phyloP scores from a whole-genome alignment of 805 yeast species.

The Lipomyces kockii region DNA sequence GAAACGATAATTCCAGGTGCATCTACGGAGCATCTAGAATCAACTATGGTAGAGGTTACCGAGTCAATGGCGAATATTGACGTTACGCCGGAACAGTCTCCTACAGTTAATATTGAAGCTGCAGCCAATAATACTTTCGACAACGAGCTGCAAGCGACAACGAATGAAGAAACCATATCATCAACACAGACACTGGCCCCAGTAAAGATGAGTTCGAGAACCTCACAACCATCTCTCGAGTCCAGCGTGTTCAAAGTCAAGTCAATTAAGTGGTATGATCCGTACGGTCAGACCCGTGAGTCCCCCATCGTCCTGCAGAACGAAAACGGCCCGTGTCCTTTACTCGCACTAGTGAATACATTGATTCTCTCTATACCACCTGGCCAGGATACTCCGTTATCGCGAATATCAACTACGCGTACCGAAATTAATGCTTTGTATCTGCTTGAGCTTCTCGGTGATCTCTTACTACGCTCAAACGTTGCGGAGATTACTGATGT shows the following conservation, averaged over 20 bases:
- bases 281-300: conserved; percentile 19
- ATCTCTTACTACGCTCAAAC: conserved; percentile 47
- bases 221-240: conserved; percentile 9
- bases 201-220: not conserved
- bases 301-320: conserved; percentile 68
- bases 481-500: conserved; percentile 36
- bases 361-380: conserved; percentile 56
- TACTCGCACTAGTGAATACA: conserved; percentile 76
- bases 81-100: not conserved
- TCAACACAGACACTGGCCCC: not conserved
- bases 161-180: conserved; percentile 1
- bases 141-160: not conserved
- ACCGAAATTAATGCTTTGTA: conserved; percentile 47
- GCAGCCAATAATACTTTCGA: not conserved
- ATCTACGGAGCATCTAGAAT: not conserved
- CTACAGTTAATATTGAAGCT: not conserved
- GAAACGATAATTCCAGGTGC: not conserved
- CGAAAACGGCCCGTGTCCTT: conserved; percentile 85
- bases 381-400: conserved; percentile 16
- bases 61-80: not conserved
- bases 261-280: conserved; percentile 28
- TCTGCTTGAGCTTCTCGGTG: conserved; percentile 58
- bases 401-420: conserved; percentile 19
- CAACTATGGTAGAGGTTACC: not conserved
- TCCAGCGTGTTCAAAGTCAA: conserved; percentile 30